phyloP scores from a whole-genome alignment of 139 green algal species.

The Pseudopediastrum boryanum region DNA sequence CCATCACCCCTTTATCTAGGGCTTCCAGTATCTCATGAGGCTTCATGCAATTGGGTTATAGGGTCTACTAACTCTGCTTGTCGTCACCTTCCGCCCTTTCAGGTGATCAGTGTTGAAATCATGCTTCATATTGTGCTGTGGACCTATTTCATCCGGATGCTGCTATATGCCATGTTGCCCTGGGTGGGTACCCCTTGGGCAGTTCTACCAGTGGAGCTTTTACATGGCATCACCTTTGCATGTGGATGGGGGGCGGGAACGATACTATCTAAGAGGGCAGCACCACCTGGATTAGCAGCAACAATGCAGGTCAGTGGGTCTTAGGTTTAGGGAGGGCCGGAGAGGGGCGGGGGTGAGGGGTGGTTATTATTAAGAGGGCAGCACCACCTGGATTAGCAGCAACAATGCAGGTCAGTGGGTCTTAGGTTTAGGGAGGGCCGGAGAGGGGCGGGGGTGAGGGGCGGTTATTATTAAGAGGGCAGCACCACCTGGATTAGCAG shows the following conservation, averaged over 20 bases:
- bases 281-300: constrained; percentile 42
- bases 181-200: constrained; percentile 33
- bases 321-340: too few relatives aligned
- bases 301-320: constrained; percentile 58
- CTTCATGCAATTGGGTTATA: too few relatives aligned
- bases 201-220: constrained; percentile 59
- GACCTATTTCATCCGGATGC: constrained; percentile 49
- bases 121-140: constrained; percentile 31
- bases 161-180: constrained; percentile 47
- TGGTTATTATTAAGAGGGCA: too few relatives aligned
- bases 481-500: constrained; percentile 43
- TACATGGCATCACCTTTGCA: constrained; percentile 63
- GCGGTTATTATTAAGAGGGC: too few relatives aligned
- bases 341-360: too few relatives aligned
- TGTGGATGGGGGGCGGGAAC: constrained; percentile 53
- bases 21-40: too few relatives aligned
- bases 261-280: constrained; percentile 49
- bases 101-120: background rate
- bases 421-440: too few relatives aligned
- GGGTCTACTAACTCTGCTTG: too few relatives aligned
- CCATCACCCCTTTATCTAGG: too few relatives aligned
- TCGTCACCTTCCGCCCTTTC: too few relatives aligned
- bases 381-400: constrained; percentile 46
- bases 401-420: constrained; percentile 55
- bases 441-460: too few relatives aligned